These are phyloP conservation scores for Kwoniella sp. DNA, from an alignment of 768 basidiomycete species.

Conservation along the genomic window DNA sequence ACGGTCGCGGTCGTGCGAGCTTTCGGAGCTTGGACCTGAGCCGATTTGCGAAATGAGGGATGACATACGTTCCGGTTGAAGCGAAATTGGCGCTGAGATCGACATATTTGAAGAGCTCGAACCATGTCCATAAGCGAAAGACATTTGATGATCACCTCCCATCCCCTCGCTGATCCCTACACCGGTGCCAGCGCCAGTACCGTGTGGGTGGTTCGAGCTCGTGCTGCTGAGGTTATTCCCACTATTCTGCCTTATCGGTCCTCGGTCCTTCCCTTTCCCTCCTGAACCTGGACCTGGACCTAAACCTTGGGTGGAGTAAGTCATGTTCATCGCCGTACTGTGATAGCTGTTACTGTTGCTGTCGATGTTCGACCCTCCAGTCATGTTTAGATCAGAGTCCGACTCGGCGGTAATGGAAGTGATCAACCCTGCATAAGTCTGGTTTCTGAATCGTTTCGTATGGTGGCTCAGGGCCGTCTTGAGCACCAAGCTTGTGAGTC, in stretches of 20 bases:
- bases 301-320: background rate
- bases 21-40: background rate
- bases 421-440: slow-evolving; percentile 51
- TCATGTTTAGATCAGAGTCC: no score
- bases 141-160: background rate
- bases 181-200: background rate
- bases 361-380: no score
- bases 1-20: background rate
- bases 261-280: background rate
- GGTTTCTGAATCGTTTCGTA: slow-evolving; percentile 43
- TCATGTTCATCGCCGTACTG: no score
- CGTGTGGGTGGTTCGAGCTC: background rate
- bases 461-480: slow-evolving; percentile 47
- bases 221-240: background rate
- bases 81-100: background rate
- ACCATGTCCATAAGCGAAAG: background rate
- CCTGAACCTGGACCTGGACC: background rate
- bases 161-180: background rate
- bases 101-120: background rate
- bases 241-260: slow-evolving; percentile 1
- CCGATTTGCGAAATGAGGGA: background rate
- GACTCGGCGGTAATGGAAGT: slow-evolving; percentile 43
- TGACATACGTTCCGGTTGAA: background rate
- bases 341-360: no score
- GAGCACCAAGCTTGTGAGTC: slow-evolving; percentile 30